Evolutionary conservation across 2,329 filamentous ascomycete species (phyloP), one percentile per base, ranked within the genome.

Genomic region (Fusarium transvaalense): DNA sequence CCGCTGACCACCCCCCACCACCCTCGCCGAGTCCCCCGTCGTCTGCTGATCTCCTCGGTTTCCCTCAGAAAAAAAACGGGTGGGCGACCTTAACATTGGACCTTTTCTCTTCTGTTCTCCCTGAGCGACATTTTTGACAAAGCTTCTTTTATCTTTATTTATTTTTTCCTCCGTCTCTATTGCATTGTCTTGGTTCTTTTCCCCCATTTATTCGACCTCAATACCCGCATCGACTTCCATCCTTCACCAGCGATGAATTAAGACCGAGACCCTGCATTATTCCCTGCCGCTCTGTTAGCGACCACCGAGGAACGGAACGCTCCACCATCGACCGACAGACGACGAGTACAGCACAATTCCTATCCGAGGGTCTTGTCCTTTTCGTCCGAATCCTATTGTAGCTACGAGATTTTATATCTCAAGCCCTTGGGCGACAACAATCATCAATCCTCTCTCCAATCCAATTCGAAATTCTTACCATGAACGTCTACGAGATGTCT

Each of bases 401-500:
- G 32, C 41, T 46, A 23, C 23, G 38, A 52, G 21, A 46, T 42
- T 41, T 31, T 31, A 34, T 7, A 27, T 51, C 35, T 43, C 43
- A 35, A 27, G 23, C 50, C 31, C 34, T 37, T 12, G 15, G 32
- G 31, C 37, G 31, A 41, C 43, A 51, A 27, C 13, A 32, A 17
- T 25, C 25, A 27, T 37, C 13, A 17, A 53, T 23, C 14, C 23
- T 32, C 34, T 34, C 34, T 56, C 19, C 14, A 35, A 42, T 32
- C 10, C 29, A 56, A 46, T 45, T 50, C 39, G 19, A 31, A 25
- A 31, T 27, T 57, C 32, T 45, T 58, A 52, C 50, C 63, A 75
- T 75, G 73, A 71, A 75, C 6, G 61, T 73, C 23, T 71, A 70
- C 60, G 71, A 75, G 32, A 62, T 68, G 15, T 66, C 62, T 54